Conservation (phyloP, 441 rosid species). For the Erodium texanum region DNA sequence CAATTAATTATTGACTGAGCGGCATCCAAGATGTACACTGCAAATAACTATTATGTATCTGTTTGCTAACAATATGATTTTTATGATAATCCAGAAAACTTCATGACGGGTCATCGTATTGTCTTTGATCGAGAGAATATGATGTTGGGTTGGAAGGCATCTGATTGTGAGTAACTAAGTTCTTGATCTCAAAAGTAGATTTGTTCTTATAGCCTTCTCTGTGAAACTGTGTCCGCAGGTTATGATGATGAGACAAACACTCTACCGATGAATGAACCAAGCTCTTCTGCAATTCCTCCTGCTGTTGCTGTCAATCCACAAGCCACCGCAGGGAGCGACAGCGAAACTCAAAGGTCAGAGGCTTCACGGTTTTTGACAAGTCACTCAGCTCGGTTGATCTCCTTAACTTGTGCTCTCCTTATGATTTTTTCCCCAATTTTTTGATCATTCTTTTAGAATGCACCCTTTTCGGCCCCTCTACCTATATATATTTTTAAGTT, state of each 20-base stretch:
- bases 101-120: conserved; percentile 76
- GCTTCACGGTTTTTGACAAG: conserved; percentile 18
- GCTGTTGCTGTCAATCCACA: conserved; percentile 53
- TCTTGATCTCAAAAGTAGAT: too few species aligned
- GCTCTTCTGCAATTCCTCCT: conserved; percentile 38
- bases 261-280: conserved; percentile 34
- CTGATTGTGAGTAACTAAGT: conserved; percentile 56
- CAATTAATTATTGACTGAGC: too few species aligned
- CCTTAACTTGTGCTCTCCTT: conserved; percentile 15
- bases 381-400: conserved; percentile 11
- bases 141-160: conserved; percentile 67
- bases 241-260: conserved; percentile 25
- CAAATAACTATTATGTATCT: too few species aligned
- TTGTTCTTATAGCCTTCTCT: too few species aligned
- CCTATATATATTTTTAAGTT: neutral
- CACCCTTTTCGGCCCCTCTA: neutral
- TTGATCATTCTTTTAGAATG: conserved; percentile 22
- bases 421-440: conserved; percentile 23
- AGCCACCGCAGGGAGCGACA: conserved; percentile 35
- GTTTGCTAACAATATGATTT: conserved; percentile 8
- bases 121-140: conserved; percentile 71
- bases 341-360: conserved; percentile 15
- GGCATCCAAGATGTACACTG: too few species aligned
- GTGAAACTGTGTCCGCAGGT: conserved; percentile 28
- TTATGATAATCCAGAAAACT: conserved; percentile 54